Evolutionary conservation across 2,329 filamentous ascomycete species (phyloP).

Genomic region (Fusarium stilboides): DNA sequence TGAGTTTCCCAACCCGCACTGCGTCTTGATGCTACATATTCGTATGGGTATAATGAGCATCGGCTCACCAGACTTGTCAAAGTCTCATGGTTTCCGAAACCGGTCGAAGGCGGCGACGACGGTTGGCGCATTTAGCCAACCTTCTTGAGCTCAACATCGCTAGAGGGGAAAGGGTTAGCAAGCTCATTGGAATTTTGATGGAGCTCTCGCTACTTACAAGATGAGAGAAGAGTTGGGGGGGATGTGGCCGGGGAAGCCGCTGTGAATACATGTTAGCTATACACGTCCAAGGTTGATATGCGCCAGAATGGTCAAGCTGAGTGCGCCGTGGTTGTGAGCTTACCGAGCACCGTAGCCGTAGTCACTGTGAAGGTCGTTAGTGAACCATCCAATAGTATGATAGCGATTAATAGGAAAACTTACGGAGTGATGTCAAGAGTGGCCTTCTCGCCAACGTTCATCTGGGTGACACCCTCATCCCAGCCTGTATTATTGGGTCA

Average conservation of each 20-base stretch:
- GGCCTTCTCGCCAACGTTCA: conserved; percentile 93
- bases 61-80: conserved; percentile 5
- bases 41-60: conserved; percentile 31
- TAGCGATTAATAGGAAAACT: background rate
- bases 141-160: conserved; percentile 78
- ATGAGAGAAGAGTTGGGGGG: conserved; percentile 82
- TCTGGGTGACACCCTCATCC: conserved; percentile 87
- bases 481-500: conserved; percentile 68
- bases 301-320: background rate
- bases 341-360: conserved; percentile 76
- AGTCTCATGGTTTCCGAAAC: conserved; percentile 20
- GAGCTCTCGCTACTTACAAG: conserved; percentile 77
- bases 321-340: conserved; percentile 49
- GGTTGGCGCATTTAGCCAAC: conserved; percentile 62
- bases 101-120: conserved; percentile 13
- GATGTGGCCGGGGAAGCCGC: conserved; percentile 85
- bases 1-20: conserved; percentile 2
- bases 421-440: conserved; percentile 80
- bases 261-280: conserved; percentile 54
- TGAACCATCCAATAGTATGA: background rate
- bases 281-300: background rate
- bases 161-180: conserved; percentile 52
- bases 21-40: background rate
- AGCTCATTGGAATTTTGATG: background rate
- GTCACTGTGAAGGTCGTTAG: conserved; percentile 63